phyloP scores from a whole-genome alignment of 2,329 filamentous ascomycete species.

The Pseudogymnoascus sp. region DNA sequence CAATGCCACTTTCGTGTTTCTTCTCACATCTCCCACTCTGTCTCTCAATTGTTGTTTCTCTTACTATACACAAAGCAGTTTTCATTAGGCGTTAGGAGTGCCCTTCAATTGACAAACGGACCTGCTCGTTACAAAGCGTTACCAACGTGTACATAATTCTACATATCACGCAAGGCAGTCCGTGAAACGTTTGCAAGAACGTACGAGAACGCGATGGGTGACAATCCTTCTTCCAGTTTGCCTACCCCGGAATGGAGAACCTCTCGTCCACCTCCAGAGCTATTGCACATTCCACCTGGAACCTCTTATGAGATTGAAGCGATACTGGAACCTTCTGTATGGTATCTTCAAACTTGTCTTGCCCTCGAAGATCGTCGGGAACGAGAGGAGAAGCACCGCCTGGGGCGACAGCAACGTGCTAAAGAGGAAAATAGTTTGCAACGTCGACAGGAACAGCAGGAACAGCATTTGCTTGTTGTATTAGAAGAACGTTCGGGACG shows the following conservation, averaged over 20 bases:
- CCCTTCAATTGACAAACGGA: background rate
- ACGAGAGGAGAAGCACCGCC: background rate
- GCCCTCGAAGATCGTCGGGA: background rate
- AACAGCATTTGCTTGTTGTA: background rate
- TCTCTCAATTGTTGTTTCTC: background rate
- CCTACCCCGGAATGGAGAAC: background rate
- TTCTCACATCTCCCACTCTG: background rate
- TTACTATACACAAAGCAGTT: background rate
- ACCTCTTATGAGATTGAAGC: background rate
- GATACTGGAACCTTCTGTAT: background rate
- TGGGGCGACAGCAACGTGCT: background rate
- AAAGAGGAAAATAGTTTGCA: background rate
- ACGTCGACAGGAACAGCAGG: background rate
- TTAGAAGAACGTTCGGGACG: background rate
- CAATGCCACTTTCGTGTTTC: background rate
- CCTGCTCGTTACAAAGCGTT: background rate
- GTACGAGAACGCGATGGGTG: background rate
- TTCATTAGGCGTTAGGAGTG: background rate
- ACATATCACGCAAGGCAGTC: background rate
- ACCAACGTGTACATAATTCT: background rate
- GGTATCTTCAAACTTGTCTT: background rate
- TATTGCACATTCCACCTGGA: background rate
- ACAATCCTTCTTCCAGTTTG: background rate
- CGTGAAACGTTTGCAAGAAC: background rate
- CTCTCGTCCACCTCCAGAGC: background rate